Evolutionary conservation across 2,329 filamentous ascomycete genomes (phyloP).

Genomic region (Fusarium odoratissimum): DNA sequence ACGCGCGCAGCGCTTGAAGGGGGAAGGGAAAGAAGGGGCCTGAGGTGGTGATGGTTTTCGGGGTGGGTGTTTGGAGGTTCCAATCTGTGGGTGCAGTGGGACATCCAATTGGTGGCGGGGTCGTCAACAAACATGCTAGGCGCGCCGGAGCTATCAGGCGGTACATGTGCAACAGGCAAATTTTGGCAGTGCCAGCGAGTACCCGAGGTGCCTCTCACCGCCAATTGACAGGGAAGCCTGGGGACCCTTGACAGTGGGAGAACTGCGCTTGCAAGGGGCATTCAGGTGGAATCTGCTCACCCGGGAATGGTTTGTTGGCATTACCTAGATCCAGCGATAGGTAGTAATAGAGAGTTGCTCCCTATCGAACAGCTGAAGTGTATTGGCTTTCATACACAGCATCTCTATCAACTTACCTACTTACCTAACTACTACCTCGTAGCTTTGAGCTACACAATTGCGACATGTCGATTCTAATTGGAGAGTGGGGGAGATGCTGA

Average conservation of each 20-base stretch:
- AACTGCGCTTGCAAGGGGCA: constrained; percentile 41
- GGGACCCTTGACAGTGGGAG: constrained; percentile 33
- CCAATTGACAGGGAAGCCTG: constrained; percentile 44
- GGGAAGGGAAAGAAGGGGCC: constrained; percentile 45
- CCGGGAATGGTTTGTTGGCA: not conserved
- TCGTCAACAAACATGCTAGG: constrained; percentile 35
- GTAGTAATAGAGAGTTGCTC: not conserved
- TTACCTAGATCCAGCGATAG: not conserved
- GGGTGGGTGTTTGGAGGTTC: constrained; percentile 47
- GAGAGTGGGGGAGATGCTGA: not conserved
- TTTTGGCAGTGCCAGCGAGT: constrained; percentile 18
- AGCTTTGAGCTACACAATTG: not conserved
- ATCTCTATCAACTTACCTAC: not conserved
- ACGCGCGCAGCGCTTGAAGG: constrained; percentile 52
- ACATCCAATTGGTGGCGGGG: constrained; percentile 45
- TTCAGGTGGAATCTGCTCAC: constrained; percentile 28
- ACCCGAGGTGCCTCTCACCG: constrained; percentile 41
- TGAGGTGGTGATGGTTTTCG: constrained; percentile 51
- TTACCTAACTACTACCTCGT: not conserved
- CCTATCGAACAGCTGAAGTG: not conserved
- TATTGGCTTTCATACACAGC: not conserved
- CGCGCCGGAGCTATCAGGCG: constrained; percentile 9
- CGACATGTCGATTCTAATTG: not conserved
- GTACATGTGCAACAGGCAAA: constrained; percentile 25
- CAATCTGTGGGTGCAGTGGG: constrained; percentile 42